These are phyloP conservation scores for Ascodesmis nigricans DNA, from an alignment of 495 filamentous ascomycete genomes.

Conservation along the genomic window DNA sequence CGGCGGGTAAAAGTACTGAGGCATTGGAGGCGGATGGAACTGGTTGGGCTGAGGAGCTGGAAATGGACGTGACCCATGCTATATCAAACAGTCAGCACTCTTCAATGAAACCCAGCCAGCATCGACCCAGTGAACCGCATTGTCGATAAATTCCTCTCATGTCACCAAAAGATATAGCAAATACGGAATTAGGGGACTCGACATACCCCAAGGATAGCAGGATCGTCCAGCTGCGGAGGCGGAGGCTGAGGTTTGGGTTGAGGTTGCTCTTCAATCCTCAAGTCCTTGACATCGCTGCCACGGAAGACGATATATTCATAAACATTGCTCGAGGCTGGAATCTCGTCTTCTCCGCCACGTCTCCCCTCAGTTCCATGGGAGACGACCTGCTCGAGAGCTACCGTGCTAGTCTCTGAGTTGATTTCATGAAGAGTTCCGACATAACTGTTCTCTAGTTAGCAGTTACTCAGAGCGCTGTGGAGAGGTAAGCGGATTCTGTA, in stretches of 20 bases:
- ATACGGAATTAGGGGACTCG: no score
- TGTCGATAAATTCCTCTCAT: no score
- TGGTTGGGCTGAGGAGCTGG: no score
- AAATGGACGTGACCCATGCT: no score
- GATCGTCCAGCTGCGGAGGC: constrained; percentile 73
- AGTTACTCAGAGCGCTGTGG: background rate
- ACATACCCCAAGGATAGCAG: constrained; percentile 90
- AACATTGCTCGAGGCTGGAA: constrained; percentile 55
- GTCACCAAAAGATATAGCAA: no score
- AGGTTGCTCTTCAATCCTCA: constrained; percentile 64
- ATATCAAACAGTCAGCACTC: no score
- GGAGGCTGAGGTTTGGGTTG: constrained; percentile 45
- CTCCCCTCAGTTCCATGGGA: constrained; percentile 89
- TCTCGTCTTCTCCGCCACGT: constrained; percentile 49
- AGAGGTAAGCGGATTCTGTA: constrained; percentile 23
- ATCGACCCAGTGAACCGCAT: no score
- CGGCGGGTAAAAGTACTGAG: constrained; percentile 13
- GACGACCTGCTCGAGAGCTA: constrained; percentile 83
- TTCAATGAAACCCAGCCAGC: no score
- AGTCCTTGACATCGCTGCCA: constrained; percentile 94
- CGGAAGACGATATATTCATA: constrained; percentile 99
- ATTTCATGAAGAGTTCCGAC: constrained; percentile 91
- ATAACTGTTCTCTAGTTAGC: constrained; percentile 40
- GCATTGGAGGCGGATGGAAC: constrained; percentile 5
- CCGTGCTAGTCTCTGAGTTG: constrained; percentile 87